phyloP scores from a whole-genome alignment of 306 rosid genomes.

The Citrullus amarus region DNA sequence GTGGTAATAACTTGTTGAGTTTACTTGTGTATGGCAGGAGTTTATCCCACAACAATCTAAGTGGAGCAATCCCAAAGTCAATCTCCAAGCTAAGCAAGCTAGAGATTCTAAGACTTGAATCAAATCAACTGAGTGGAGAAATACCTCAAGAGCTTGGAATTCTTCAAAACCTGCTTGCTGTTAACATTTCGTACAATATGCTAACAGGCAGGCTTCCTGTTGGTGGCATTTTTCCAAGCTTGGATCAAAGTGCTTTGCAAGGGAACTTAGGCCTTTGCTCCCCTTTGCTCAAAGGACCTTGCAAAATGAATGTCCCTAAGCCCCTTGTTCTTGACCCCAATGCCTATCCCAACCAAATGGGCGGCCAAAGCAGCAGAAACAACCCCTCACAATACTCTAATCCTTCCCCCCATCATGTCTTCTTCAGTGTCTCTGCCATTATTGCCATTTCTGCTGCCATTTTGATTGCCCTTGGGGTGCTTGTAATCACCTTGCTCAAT shows the following conservation, averaged over 20 bases:
- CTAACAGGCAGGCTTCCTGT: conserved; percentile 80
- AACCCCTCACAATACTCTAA: not conserved
- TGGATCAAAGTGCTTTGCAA: conserved; percentile 74
- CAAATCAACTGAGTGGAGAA: conserved; percentile 76
- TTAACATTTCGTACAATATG: conserved; percentile 70
- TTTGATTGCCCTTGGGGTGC: conserved; percentile 54
- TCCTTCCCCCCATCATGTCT: conserved; percentile 36
- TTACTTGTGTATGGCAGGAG: conserved; percentile 39
- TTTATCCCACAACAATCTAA: conserved; percentile 64
- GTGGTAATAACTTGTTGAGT: conserved; percentile 2
- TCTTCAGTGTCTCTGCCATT: conserved; percentile 73
- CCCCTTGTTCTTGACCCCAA: conserved; percentile 88
- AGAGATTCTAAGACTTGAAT: conserved; percentile 61
- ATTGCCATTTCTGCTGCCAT: conserved; percentile 68
- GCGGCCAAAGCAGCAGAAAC: conserved; percentile 9
- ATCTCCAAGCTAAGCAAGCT: conserved; percentile 56
- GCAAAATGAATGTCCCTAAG: conserved; percentile 72
- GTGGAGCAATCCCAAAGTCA: conserved; percentile 58
- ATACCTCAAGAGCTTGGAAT: conserved; percentile 79
- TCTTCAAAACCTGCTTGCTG: conserved; percentile 68
- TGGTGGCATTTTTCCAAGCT: conserved; percentile 48
- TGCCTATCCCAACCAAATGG: conserved; percentile 46
- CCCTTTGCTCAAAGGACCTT: conserved; percentile 79
- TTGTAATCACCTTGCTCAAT: conserved; percentile 56
- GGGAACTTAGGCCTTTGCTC: conserved; percentile 88